Evolutionary conservation across 2,329 filamentous ascomycete species (phyloP).

Genomic region (Chrysoporthe deuterocubensis): DNA sequence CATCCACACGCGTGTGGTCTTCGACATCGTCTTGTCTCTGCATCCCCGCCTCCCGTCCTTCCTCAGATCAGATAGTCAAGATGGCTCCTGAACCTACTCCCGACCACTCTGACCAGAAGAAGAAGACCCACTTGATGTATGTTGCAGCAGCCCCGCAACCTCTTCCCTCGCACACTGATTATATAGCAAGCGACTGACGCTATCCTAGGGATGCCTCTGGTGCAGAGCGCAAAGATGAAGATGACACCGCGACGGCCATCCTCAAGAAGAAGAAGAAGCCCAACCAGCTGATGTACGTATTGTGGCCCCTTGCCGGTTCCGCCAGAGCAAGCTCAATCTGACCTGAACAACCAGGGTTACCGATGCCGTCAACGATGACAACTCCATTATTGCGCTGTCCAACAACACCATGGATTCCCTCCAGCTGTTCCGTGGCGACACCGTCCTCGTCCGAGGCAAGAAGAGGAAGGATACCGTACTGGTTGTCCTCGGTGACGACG

Average conservation of each 20-base stretch:
- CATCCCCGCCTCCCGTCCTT: constrained; percentile 23
- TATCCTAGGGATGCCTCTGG: constrained; percentile 81
- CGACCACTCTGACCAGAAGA: constrained; percentile 68
- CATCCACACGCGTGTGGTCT: constrained; percentile 11
- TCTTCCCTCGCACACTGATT: neutral
- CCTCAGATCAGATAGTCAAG: constrained; percentile 44
- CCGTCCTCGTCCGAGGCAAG: constrained; percentile 97
- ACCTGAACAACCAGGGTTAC: constrained; percentile 71
- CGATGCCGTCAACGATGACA: constrained; percentile 98
- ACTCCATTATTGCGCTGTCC: constrained; percentile 97
- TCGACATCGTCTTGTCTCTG: constrained; percentile 19
- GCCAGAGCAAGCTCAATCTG: constrained; percentile 26
- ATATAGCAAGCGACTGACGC: constrained; percentile 8
- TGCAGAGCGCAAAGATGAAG: constrained; percentile 83
- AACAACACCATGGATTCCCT: constrained; percentile 99
- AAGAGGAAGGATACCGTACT: constrained; percentile 99
- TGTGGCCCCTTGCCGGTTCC: neutral
- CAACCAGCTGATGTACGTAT: constrained; percentile 87
- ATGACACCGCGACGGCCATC: constrained; percentile 93
- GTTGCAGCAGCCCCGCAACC: constrained; percentile 40
- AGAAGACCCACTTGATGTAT: constrained; percentile 83
- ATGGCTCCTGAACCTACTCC: constrained; percentile 69
- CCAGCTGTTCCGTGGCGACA: constrained; percentile 98
- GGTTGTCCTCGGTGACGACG: constrained; percentile 96
- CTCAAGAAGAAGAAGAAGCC: constrained; percentile 99